phyloP scores from a whole-genome alignment of 208 protist genomes.

The Crithidia mellificae region DNA sequence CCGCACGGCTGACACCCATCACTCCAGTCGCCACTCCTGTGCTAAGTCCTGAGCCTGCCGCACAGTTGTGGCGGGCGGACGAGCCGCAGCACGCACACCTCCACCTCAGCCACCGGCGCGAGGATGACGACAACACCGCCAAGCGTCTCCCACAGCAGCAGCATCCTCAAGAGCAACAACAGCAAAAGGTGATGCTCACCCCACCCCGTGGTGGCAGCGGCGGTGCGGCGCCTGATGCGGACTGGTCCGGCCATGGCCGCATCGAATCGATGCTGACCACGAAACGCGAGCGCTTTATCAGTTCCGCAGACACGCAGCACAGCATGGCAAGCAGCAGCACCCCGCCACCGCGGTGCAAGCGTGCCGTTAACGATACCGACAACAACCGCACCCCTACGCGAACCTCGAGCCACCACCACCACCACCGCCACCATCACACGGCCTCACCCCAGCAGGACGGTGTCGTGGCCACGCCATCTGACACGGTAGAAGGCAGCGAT shows the following conservation, averaged over 20 bases:
- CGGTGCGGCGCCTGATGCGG: background rate
- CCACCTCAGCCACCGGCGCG: background rate
- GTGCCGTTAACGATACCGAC: slow-evolving; percentile 11
- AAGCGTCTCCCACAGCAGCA: too few relatives aligned
- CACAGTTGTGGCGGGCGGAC: slow-evolving; percentile 1
- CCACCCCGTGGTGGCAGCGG: slow-evolving; percentile 7
- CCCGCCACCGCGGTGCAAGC: slow-evolving; percentile 14
- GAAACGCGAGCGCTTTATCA: slow-evolving; percentile 29
- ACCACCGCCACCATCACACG: background rate
- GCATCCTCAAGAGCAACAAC: background rate
- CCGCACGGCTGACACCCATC: slow-evolving; percentile 28
- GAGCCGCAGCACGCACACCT: background rate
- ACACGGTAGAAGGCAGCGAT: too few relatives aligned
- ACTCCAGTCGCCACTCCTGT: background rate
- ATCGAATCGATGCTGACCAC: slow-evolving; percentile 9
- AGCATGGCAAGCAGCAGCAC: slow-evolving; percentile 24
- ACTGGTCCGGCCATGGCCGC: slow-evolving; percentile 11
- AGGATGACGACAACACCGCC: background rate
- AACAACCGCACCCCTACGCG: slow-evolving; percentile 4
- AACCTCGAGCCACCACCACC: background rate
- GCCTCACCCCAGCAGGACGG: background rate
- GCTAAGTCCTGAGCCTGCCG: background rate
- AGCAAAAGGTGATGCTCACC: slow-evolving; percentile 2
- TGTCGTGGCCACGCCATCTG: too few relatives aligned
- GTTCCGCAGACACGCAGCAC: slow-evolving; percentile 32